Conservation (phyloP, 768 basidiomycete species). For the Trametes cubensis region DNA sequence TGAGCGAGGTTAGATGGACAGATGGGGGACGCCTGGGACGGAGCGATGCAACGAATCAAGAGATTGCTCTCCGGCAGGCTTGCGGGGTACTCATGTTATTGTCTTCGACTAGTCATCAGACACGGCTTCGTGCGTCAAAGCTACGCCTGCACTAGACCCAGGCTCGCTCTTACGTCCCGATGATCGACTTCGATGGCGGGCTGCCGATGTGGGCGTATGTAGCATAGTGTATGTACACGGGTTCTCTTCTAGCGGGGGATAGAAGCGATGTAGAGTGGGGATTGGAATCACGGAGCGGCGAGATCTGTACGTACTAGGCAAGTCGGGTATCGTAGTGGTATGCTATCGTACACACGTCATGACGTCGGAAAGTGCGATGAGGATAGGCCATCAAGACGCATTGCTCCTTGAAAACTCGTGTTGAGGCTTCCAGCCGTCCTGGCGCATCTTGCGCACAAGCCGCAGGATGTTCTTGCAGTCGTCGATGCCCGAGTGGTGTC, state of each 20-base stretch:
- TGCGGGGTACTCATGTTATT: conserved; percentile 19
- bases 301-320: too few relatives aligned
- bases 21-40: neutral
- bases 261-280: too few relatives aligned
- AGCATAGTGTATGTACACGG: neutral
- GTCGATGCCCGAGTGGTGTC: conserved; percentile 37
- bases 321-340: too few relatives aligned
- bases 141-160: neutral
- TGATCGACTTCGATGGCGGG: neutral
- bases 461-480: conserved; percentile 37
- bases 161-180: conserved; percentile 1
- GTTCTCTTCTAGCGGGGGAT: neutral
- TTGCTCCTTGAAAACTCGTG: neutral
- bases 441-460: conserved; percentile 30
- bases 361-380: neutral
- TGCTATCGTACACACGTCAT: too few relatives aligned
- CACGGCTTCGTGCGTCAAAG: neutral
- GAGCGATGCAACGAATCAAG: neutral
- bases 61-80: neutral
- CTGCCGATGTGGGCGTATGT: too few relatives aligned
- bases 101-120: conserved; percentile 21
- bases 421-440: conserved; percentile 32
- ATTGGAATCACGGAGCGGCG: too few relatives aligned
- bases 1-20: neutral
- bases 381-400: neutral